These are phyloP conservation scores for Podosphaera xanthii DNA, from an alignment of 2,329 filamentous ascomycete genomes.

Conservation along the genomic window DNA sequence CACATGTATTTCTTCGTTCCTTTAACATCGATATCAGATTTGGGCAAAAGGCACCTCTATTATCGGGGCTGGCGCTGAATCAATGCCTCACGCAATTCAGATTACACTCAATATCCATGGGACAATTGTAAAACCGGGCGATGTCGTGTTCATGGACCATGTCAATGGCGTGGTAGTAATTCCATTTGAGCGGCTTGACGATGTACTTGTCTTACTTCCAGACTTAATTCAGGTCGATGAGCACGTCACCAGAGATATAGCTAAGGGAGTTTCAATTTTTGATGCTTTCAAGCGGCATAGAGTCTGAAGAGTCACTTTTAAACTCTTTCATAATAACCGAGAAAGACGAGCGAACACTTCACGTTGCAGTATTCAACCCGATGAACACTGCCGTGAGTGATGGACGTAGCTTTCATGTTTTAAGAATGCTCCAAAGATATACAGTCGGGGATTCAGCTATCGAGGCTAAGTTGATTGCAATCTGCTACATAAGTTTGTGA, in stretches of 20 bases:
- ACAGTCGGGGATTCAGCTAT: no score
- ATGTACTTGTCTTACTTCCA: conserved; percentile 31
- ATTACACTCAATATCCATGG: conserved; percentile 23
- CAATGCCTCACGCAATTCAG: conserved; percentile 30
- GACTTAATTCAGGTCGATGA: conserved; percentile 25
- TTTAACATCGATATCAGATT: conserved; percentile 18
- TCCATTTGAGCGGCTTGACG: conserved; percentile 33
- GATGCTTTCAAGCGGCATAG: conserved; percentile 36
- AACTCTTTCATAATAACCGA: no score
- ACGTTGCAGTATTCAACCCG: no score
- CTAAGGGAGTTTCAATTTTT: conserved; percentile 33
- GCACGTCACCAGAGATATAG: conserved; percentile 41
- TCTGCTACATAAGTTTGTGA: no score
- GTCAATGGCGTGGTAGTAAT: conserved; percentile 48
- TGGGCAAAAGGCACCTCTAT: conserved; percentile 34
- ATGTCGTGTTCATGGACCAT: conserved; percentile 47
- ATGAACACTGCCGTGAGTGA: no score
- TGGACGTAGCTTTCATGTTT: no score
- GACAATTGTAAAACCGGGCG: conserved; percentile 27
- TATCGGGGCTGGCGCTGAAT: conserved; percentile 32
- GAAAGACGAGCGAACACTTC: no score
- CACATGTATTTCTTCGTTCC: background rate
- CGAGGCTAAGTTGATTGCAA: no score
- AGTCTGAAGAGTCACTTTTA: background rate
- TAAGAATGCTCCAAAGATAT: no score